These are phyloP conservation scores for Orbilia javanica DNA, from an alignment of 2,329 filamentous ascomycete species.

Conservation along the genomic window DNA sequence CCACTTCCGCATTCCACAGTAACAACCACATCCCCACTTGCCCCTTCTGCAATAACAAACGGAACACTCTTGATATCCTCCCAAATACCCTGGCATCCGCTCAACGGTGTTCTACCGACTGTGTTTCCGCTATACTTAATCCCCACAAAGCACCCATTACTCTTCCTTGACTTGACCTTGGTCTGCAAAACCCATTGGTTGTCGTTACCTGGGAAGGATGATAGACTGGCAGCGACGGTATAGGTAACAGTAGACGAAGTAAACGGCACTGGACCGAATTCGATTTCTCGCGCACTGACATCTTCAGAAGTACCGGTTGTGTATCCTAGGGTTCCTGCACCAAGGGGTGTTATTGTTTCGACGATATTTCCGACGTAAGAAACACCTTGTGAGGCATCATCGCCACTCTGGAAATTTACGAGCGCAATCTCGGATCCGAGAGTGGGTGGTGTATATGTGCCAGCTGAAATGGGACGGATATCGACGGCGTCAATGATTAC, in stretches of 20 bases:
- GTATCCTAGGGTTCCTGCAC: background rate
- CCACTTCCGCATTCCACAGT: background rate
- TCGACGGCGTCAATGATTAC: conserved; percentile 6
- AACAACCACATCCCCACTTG: background rate
- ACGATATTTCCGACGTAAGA: background rate
- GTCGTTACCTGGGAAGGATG: background rate
- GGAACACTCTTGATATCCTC: background rate
- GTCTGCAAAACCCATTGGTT: conserved; percentile 5
- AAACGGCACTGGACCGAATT: background rate
- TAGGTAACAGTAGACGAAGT: background rate
- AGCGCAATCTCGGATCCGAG: background rate
- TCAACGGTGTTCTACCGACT: conserved; percentile 6
- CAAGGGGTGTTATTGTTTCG: background rate
- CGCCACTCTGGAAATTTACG: background rate
- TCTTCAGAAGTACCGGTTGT: background rate
- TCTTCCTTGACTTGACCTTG: background rate
- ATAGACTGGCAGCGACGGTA: background rate
- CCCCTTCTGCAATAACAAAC: background rate
- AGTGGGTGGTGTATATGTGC: background rate
- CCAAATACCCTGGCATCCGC: conserved; percentile 2
- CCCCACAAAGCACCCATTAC: conserved; percentile 3
- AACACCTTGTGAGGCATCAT: background rate
- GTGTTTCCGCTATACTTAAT: background rate
- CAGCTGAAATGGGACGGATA: background rate
- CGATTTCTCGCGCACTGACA: background rate